Evolutionary conservation across 2,329 filamentous ascomycete genomes (phyloP).

Genomic region (Fusarium subtropicale): DNA sequence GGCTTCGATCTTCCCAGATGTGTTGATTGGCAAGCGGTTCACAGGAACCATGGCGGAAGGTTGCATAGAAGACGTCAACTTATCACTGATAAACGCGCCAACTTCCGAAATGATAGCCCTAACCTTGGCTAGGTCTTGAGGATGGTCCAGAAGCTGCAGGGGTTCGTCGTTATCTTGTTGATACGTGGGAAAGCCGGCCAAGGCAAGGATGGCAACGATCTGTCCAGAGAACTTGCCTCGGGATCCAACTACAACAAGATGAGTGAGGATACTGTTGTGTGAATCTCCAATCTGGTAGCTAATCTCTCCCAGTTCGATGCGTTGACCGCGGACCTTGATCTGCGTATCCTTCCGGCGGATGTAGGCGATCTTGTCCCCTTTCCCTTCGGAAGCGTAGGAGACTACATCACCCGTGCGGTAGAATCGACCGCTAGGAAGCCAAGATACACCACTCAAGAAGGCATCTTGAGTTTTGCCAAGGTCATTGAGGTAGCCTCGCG

Average conservation of each 20-base stretch:
- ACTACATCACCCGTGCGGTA: not conserved
- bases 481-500: not conserved
- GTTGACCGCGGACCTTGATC: not conserved
- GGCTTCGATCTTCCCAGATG: not conserved
- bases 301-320: not conserved
- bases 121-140: not conserved
- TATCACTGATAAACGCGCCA: not conserved
- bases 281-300: not conserved
- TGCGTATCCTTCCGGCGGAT: too few species aligned
- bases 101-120: not conserved
- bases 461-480: not conserved
- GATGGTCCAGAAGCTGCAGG: not conserved
- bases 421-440: not conserved
- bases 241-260: not conserved
- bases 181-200: not conserved
- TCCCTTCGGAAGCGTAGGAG: not conserved
- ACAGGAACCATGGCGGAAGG: not conserved
- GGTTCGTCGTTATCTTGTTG: not conserved
- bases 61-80: not conserved
- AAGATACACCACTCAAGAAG: not conserved
- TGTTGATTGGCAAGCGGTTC: not conserved
- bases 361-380: not conserved
- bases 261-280: conserved; percentile 2
- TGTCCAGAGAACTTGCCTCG: not conserved
- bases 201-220: not conserved